Conservation (phyloP, 257 asterid genomes). For the Jasminum sambac region DNA sequence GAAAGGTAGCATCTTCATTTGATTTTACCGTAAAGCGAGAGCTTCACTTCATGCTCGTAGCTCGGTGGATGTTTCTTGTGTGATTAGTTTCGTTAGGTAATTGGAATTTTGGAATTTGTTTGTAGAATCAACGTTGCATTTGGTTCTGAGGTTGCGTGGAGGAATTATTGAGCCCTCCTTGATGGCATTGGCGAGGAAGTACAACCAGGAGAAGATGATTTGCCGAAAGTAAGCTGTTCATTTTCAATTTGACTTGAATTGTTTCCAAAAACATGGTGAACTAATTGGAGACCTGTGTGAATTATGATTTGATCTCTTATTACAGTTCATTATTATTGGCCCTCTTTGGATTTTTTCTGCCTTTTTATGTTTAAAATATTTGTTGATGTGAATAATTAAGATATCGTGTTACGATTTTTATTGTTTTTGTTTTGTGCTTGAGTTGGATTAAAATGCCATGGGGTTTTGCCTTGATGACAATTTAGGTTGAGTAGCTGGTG, state of each 20-base stretch:
- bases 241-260: not conserved
- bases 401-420: not conserved
- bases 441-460: not conserved
- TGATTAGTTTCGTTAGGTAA: not conserved
- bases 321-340: not conserved
- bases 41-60: not conserved
- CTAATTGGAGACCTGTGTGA: not conserved
- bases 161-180: conserved; percentile 29
- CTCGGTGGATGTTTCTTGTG: not conserved
- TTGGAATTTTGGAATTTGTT: not conserved
- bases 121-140: conserved; percentile 24
- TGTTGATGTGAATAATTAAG: not conserved
- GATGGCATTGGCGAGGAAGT: conserved; percentile 22
- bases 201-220: conserved; percentile 25
- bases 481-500: not conserved
- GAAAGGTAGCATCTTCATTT: not conserved
- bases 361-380: not conserved
- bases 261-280: not conserved
- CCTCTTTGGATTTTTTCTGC: not conserved
- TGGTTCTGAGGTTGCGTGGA: conserved; percentile 30
- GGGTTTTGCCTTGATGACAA: not conserved
- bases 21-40: not conserved
- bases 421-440: not conserved
- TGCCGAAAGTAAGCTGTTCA: conserved; percentile 13
- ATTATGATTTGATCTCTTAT: too few relatives aligned